Evolutionary conservation across 768 basidiomycete genomes (phyloP), one percentile per base, ranked within the genome.

Genomic region (Candolleomyces efflorescens): DNA sequence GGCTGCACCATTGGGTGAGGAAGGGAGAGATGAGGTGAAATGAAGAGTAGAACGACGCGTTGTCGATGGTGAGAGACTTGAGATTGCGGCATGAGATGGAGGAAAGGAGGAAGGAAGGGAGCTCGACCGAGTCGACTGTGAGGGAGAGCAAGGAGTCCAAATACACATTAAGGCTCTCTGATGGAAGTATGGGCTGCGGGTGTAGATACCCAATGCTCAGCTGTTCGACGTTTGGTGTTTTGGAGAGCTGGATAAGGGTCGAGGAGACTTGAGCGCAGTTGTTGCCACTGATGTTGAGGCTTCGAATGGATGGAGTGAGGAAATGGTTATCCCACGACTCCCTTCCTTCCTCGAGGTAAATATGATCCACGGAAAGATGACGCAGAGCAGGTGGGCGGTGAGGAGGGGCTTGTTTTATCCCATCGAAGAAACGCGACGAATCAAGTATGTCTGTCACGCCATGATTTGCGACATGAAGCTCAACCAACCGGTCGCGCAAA

Each of bases 1-100:
- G 53, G 27, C 68, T 60, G 54, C 68, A 70, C 71, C 70, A 73
- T 23, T 69, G 64, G 0, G 64, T 56, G 44, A 72, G 65, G 41
- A 72, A 56, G 17, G 62, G 60, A 10, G 54, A 26, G 44, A 68
- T 43, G 3, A 60, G 32, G 12, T 22, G 24, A 6, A 60, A 27
- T 49, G 51, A 18, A 43, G 48, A 54, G 9, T 58, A 26, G 17
- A 47, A n/a, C 23, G 27, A 37, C 20, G 1, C 6, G 20, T 45
- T 36, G 15, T 59, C 60, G 26, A 74, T 62, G 37, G 39, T 53
- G 18, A 72, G 61, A 10, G 61, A 64, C 32, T 65, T 64, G 1
- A 73, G 63, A 13, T 61, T 53, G 1, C 67, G 68, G 0, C 65
- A 65, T 18, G 62, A 53, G 4, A 69, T 53, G 2, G 63, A 36